Evolutionary conservation across 192 early-diverging fungal species (phyloP).

Genomic region (Dissophora globulifera): DNA sequence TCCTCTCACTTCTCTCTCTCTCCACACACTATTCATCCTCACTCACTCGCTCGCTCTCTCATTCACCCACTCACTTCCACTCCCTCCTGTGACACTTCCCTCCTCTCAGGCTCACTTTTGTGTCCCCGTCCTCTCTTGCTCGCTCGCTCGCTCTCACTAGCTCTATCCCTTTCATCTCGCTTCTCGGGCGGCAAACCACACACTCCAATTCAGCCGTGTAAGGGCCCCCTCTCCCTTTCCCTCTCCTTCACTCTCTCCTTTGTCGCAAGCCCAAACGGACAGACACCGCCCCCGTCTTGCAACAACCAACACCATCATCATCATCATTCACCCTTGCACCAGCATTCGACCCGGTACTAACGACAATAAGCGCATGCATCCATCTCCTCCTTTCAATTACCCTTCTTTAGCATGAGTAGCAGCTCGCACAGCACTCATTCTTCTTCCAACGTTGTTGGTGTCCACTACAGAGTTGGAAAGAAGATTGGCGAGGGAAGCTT

Average conservation of each 20-base stretch:
- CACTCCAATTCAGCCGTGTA: too few relatives aligned
- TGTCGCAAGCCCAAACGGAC: neutral
- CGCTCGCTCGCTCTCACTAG: neutral
- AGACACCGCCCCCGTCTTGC: neutral
- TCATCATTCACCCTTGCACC: neutral
- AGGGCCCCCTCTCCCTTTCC: neutral
- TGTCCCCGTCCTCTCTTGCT: neutral
- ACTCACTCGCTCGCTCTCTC: neutral
- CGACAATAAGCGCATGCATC: neutral
- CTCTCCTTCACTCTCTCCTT: neutral
- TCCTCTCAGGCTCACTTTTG: conserved; percentile 1
- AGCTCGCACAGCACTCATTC: conserved; percentile 56
- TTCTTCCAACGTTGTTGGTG: conserved; percentile 87
- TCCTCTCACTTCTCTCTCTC: neutral
- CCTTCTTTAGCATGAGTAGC: conserved; percentile 23
- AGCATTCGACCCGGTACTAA: conserved; percentile 2
- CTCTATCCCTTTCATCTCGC: neutral
- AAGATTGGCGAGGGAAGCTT: conserved; percentile 98
- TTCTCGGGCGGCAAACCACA: neutral
- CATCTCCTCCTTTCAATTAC: neutral
- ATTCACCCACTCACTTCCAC: neutral
- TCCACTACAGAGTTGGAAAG: conserved; percentile 94
- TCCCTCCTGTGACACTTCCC: conserved; percentile 7
- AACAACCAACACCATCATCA: too few relatives aligned
- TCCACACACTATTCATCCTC: neutral